These are phyloP conservation scores for Bruguiera gymnorhiza DNA, from an alignment of 345 rosid species.

Conservation along the genomic window DNA sequence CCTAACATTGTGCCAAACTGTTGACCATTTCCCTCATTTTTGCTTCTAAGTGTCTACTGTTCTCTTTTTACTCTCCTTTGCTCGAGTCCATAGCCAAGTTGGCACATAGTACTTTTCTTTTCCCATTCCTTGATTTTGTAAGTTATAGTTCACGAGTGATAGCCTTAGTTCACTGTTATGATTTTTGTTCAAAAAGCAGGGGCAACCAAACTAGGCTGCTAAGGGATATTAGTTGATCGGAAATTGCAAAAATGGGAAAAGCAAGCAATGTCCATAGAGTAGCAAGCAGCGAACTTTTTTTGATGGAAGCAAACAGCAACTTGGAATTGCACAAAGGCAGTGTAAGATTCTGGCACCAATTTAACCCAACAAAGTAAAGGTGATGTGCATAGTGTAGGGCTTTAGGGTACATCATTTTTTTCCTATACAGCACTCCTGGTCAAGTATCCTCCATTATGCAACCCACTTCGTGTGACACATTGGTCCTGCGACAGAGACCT, in stretches of 20 bases:
- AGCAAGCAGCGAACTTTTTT: neutral
- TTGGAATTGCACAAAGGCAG: conserved; percentile 14
- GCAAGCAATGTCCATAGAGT: conserved; percentile 3
- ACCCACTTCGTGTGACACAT: conserved; percentile 22
- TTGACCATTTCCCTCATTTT: conserved; percentile 20
- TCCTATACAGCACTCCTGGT: conserved; percentile 12
- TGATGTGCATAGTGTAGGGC: conserved; percentile 16
- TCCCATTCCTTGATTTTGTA: too few relatives aligned
- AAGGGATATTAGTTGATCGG: too few relatives aligned
- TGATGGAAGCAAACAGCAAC: neutral
- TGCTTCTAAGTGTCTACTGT: neutral
- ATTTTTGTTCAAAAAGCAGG: too few relatives aligned
- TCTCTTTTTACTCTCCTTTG: too few relatives aligned
- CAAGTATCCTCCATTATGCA: neutral
- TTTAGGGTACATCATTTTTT: conserved; percentile 20
- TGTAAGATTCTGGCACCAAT: conserved; percentile 22
- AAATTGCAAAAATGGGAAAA: conserved; percentile 1
- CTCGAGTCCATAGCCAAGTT: too few relatives aligned
- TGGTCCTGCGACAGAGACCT: conserved; percentile 7
- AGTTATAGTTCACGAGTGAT: too few relatives aligned
- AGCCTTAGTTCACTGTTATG: too few relatives aligned
- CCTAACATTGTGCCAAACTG: conserved; percentile 23
- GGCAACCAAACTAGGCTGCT: too few relatives aligned
- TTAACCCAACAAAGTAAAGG: conserved; percentile 18
- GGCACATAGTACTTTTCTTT: too few relatives aligned